phyloP scores from a whole-genome alignment of 805 yeast species.

The Cyberlindnera subsufficiens region DNA sequence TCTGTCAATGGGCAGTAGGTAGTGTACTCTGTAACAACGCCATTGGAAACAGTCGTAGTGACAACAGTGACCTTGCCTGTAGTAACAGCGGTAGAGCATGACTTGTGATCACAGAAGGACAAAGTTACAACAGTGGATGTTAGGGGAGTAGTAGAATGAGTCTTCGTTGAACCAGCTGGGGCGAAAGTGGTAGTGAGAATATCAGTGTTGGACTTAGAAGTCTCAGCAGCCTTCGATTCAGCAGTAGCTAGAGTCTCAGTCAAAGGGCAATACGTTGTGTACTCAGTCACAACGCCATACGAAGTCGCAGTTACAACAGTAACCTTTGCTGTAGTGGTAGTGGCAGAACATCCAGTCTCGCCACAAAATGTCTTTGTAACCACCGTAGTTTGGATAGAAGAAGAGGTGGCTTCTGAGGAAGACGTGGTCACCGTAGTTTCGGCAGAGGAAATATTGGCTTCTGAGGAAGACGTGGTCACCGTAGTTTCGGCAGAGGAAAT shows the following conservation, averaged over 20 bases:
- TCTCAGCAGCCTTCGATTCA: neutral
- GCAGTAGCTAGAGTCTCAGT: neutral
- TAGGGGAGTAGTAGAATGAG: neutral
- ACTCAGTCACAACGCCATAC: conserved; percentile 24
- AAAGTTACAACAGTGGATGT: conserved; percentile 23
- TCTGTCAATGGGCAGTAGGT: conserved; percentile 33
- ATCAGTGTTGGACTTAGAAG: neutral
- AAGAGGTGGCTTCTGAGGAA: neutral
- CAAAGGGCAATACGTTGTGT: conserved; percentile 22
- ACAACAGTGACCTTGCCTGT: conserved; percentile 27
- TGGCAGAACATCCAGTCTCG: conserved; percentile 5
- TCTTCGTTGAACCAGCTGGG: neutral
- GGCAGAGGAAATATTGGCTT: neutral
- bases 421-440: neutral
- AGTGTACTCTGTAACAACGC: conserved; percentile 31
- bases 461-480: neutral
- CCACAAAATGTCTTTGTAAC: conserved; percentile 16
- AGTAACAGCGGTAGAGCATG: conserved; percentile 23
- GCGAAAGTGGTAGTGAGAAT: neutral
- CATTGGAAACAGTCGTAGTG: conserved; percentile 25
- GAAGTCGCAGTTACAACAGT: conserved; percentile 28
- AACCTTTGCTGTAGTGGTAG: conserved; percentile 9
- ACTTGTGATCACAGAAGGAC: conserved; percentile 26
- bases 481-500: conserved; percentile 8
- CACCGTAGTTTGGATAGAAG: conserved; percentile 7